Base-by-base conservation (phyloP, 2,329 filamentous ascomycete genomes). In the Davidsoniella neocaledoniae region DNA sequence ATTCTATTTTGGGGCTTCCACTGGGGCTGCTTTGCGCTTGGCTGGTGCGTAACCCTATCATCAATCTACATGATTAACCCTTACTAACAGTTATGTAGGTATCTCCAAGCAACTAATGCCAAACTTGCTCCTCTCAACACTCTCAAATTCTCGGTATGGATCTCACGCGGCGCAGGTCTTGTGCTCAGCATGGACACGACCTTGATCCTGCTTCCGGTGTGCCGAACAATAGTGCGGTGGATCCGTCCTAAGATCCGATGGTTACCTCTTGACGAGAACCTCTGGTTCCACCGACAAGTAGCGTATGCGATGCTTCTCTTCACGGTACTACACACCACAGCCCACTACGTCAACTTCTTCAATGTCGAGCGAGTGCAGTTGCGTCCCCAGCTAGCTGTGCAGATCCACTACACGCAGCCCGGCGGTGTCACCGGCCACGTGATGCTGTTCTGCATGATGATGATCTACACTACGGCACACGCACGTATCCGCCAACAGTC, bases 291-390 rank as follows among this genome's bases (percentile, higher is more conserved):
- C 68, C 76, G 90, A 56, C 91, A 98, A 64, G 76, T 94, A 41
- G 90, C 91, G 16, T 98, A 98, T 62, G 72, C 86, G 1, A 70
- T 96, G 68, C 71, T 96, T 2, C 61, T 94, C 50, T 98, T 88
- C 64, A 84, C 81, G 25, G 73, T 79, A 46, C 64, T 86, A 25
- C 91, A 98, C 64, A 82, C 81, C 1, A 61, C 72, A 12, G 78
- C 78, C 46, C 91, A 98, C 66, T 98, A 98, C 60, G 86, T 96
- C 70, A 98, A 98, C 70, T 98, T 98, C 68, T 96, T 81, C 73
- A 95, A 94, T 59, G 84, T 98, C 55, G 91, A 98, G 65, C 76
- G 78, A 58, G 77, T 73, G 0, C 86, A 95, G 62, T 75, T 95
- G 49, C 81, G 91, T 48, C 81, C 82, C 2, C 75, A 84, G 43